Evolutionary conservation across 139 green algal species (phyloP).

Genomic region (Chlamydomonas sphaeroides): DNA sequence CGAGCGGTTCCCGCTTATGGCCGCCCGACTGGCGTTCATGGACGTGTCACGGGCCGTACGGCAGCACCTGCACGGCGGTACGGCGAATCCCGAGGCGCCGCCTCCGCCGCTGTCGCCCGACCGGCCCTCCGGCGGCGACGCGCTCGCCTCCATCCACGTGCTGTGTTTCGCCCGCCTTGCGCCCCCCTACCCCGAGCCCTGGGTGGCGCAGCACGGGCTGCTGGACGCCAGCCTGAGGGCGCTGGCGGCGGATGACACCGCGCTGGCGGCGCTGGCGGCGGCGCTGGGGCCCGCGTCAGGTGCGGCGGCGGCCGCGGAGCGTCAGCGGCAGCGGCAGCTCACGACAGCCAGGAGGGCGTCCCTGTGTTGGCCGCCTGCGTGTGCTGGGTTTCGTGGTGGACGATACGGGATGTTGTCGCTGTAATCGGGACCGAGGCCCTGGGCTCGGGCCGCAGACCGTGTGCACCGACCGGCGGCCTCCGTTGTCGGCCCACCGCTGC

Average conservation of each 20-base stretch:
- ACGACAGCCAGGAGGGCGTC: too few relatives aligned
- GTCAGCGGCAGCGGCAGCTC: neutral
- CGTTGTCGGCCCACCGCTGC: too few relatives aligned
- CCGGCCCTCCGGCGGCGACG: neutral
- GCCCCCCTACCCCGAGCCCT: conserved; percentile 44
- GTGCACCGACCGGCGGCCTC: neutral
- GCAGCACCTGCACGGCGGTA: neutral
- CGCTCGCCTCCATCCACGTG: conserved; percentile 43
- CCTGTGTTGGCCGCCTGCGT: too few relatives aligned
- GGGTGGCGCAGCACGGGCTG: conserved; percentile 51
- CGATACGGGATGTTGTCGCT: neutral
- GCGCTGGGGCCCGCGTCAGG: neutral
- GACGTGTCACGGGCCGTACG: neutral
- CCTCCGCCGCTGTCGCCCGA: neutral
- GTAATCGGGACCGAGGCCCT: neutral
- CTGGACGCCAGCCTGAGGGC: conserved; percentile 43
- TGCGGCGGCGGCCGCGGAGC: neutral
- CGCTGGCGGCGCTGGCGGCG: neutral
- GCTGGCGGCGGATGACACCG: neutral
- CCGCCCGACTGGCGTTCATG: conserved; percentile 18
- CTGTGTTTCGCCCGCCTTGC: conserved; percentile 67
- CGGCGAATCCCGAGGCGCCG: neutral
- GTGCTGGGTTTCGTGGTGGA: too few relatives aligned
- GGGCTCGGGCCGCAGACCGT: neutral
- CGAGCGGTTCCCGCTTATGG: conserved; percentile 40